phyloP scores from a whole-genome alignment of 257 asterid species.

The Plantago major region DNA sequence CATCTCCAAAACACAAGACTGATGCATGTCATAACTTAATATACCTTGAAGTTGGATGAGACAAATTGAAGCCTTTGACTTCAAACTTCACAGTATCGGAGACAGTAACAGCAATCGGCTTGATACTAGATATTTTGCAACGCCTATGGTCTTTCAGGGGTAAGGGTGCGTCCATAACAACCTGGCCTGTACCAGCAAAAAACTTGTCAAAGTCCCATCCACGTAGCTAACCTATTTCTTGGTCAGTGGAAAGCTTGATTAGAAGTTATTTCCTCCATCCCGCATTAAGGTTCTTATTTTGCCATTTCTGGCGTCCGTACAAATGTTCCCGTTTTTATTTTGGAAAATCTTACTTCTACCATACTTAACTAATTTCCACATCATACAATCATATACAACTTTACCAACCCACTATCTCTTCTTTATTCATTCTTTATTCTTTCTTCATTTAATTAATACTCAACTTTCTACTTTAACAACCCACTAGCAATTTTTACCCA shows the following conservation, averaged over 20 bases:
- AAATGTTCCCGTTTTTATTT: too few relatives aligned
- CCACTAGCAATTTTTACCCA: too few relatives aligned
- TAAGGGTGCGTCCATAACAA: conserved; percentile 63
- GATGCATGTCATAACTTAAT: background rate
- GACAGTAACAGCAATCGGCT: conserved; percentile 77
- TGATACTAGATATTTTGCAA: conserved; percentile 65
- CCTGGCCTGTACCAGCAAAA: conserved; percentile 53
- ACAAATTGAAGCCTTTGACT: conserved; percentile 67
- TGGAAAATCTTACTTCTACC: too few relatives aligned
- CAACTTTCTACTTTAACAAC: too few relatives aligned
- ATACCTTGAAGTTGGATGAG: conserved; percentile 71
- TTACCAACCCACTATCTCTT: too few relatives aligned
- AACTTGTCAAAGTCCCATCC: conserved; percentile 19
- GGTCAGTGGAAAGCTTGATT: conserved; percentile 4
- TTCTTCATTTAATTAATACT: too few relatives aligned
- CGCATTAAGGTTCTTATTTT: too few relatives aligned
- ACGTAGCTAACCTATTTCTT: conserved; percentile 2
- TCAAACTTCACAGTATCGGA: conserved; percentile 63
- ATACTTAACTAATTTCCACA: too few relatives aligned
- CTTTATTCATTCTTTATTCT: too few relatives aligned
- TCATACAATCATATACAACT: too few relatives aligned
- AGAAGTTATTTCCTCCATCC: background rate
- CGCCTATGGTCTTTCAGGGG: conserved; percentile 34
- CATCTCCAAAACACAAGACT: conserved; percentile 17
- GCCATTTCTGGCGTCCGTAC: too few relatives aligned